Evolutionary conservation across 192 early-diverging fungal genomes (phyloP), one percentile per base, ranked within the genome.

Genomic region (Entomortierella parvispora): DNA sequence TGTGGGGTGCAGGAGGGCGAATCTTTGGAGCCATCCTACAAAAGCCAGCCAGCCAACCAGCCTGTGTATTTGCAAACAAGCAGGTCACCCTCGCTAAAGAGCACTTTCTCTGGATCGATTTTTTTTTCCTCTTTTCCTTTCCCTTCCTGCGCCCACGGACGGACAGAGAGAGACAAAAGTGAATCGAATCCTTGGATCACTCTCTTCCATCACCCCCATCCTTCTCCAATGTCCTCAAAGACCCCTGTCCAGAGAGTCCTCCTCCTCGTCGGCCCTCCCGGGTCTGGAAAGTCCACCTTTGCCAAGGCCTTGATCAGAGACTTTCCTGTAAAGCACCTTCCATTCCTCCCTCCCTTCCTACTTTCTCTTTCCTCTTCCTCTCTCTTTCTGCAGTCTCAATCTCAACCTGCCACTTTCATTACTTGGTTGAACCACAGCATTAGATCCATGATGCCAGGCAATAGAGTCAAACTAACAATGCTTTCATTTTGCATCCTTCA

Each of bases 241-340:
- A 55, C 74, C 47, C 17, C 61, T 23, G 65, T 58, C 33, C 74
- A 80, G 53, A 77, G 69, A 79, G 84, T 91, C 76, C 83, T 93
- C 12, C 85, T 93, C 28, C 83, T 92, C 51, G 88, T 92, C 58
- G 90, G 92, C 25, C 81, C 92, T 54, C 92, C 92, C 31, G 92
- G 92, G 9, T 91, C 90, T 47, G 92, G 92, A 60, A 93, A 93
- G 77, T 86, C 84, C 18, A 88, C 89, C 15, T 92, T 93, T 70
- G 80, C 90, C 37, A 84, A 82, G 45, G 82, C 82, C 23, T 81
- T 88, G 22, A 72, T 72, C 48, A 57, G 58, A 65, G 46, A 28
- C 49, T 62, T 62, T 34, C 67, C 65, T 29, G 79, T 78, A 80
- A 76, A 40, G 37, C 37, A 9, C 12, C 37, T 40, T 34, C n/a